Conservation (phyloP, 352 stramenopile genomes). For the Phytophthora cryptogea region DNA sequence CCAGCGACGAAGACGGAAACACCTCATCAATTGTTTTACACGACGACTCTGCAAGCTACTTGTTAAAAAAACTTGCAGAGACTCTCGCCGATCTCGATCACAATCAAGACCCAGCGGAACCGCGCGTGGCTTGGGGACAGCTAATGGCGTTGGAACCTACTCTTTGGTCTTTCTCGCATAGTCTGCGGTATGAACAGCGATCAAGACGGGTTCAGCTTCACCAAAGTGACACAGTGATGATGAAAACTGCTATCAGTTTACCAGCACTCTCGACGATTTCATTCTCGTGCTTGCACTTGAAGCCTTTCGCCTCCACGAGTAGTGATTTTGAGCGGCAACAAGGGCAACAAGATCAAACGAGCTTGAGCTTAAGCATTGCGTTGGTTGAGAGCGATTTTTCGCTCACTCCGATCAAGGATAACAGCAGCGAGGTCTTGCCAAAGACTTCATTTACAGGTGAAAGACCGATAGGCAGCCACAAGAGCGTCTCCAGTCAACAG, state of each 20-base stretch:
- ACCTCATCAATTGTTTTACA: constrained; percentile 12
- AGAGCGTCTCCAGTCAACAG: constrained; percentile 17
- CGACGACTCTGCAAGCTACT: constrained; percentile 8
- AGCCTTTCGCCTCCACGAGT: background rate
- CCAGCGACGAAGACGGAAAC: constrained; percentile 6
- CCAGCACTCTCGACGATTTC: constrained; percentile 24
- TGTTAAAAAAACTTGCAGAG: constrained; percentile 4
- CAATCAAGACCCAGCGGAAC: constrained; percentile 5
- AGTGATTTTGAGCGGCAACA: background rate
- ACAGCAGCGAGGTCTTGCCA: background rate
- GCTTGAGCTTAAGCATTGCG: constrained; percentile 24
- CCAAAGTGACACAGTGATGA: constrained; percentile 1
- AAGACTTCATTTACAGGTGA: background rate
- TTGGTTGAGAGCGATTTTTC: constrained; percentile 34
- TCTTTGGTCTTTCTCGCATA: constrained; percentile 31
- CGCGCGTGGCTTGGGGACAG: constrained; percentile 29
- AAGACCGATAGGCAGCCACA: background rate
- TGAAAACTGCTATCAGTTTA: constrained; percentile 25
- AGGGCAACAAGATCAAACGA: background rate
- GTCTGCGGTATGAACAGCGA: constrained; percentile 20
- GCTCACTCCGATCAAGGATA: constrained; percentile 3
- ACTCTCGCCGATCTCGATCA: constrained; percentile 11
- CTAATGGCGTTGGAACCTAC: constrained; percentile 33
- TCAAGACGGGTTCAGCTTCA: constrained; percentile 16
- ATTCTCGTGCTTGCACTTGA: constrained; percentile 14